Percentiles rank a stretch among this genome's conserved stretches.
phyloP scores from a whole-genome alignment of 805 yeast genomes.

The Starmerella geochares region DNA sequence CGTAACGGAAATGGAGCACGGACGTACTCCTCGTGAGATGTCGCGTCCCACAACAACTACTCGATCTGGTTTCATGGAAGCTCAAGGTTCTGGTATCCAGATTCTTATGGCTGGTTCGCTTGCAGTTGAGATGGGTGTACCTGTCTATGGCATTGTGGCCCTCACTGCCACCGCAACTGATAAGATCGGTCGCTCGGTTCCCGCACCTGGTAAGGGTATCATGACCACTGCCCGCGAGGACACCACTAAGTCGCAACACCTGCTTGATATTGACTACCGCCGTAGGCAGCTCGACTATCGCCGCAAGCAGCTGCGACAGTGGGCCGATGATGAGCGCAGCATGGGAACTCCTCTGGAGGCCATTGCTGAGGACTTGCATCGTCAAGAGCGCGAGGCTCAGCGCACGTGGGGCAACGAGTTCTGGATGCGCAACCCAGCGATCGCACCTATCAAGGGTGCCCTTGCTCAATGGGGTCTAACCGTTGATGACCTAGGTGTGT shows the following conservation, averaged over 20 bases:
- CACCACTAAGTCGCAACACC: constrained; percentile 50
- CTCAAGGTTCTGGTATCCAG: constrained; percentile 99
- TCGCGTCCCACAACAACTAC: constrained; percentile 96
- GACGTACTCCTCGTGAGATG: constrained; percentile 97
- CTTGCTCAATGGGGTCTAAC: constrained; percentile 88
- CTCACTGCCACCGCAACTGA: constrained; percentile 95
- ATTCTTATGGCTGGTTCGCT: constrained; percentile 89
- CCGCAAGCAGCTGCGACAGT: constrained; percentile 60
- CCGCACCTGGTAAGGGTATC: constrained; percentile 99
- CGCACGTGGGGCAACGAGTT: constrained; percentile 93
- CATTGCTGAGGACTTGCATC: constrained; percentile 69
- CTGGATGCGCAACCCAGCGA: constrained; percentile 81
- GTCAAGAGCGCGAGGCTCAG: constrained; percentile 81
- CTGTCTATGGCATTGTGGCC: constrained; percentile 91
- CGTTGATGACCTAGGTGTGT: constrained; percentile 89
- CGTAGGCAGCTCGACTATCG: constrained; percentile 79
- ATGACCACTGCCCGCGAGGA: constrained; percentile 95
- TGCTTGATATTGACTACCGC: constrained; percentile 81
- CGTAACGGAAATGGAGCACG: constrained; percentile 76
- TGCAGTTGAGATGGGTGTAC: constrained; percentile 97
- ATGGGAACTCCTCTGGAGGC: constrained; percentile 82
- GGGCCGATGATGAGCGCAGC: constrained; percentile 68
- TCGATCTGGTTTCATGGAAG: constrained; percentile 97
- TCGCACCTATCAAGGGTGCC: constrained; percentile 95
- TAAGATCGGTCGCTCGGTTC: constrained; percentile 97